These are phyloP conservation scores for Yamadazyma blattariae DNA, from an alignment of 1,139 yeast genomes.

Conservation along the genomic window DNA sequence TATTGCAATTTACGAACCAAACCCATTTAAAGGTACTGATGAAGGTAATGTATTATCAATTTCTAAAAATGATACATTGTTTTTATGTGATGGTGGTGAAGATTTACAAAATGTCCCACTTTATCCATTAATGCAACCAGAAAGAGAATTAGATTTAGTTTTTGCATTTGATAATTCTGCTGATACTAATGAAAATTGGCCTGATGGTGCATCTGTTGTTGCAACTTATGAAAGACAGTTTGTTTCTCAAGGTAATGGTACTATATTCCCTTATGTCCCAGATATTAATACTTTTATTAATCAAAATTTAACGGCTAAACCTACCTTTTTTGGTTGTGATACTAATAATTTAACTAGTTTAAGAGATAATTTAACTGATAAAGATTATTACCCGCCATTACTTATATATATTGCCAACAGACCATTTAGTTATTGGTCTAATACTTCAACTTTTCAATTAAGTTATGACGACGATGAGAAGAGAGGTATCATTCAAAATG, in stretches of 20 bases:
- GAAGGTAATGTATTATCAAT: slow-evolving; percentile 31
- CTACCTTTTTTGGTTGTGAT: slow-evolving; percentile 87
- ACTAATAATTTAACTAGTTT: slow-evolving; percentile 60
- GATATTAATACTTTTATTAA: slow-evolving; percentile 61
- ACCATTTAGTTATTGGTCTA: slow-evolving; percentile 64
- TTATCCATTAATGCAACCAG: slow-evolving; percentile 37
- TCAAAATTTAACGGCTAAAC: slow-evolving; percentile 58
- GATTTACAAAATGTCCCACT: slow-evolving; percentile 42
- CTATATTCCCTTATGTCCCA: slow-evolving; percentile 87
- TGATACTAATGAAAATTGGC: slow-evolving; percentile 42
- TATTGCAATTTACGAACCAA: slow-evolving; percentile 48
- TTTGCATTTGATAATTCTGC: slow-evolving; percentile 50
- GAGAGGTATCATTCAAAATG: slow-evolving; percentile 65
- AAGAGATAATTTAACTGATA: slow-evolving; percentile 18
- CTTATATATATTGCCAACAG: slow-evolving; percentile 78
- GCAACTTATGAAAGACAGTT: slow-evolving; percentile 70
- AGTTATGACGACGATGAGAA: slow-evolving; percentile 59
- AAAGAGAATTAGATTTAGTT: slow-evolving; percentile 39
- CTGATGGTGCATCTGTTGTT: slow-evolving; percentile 37
- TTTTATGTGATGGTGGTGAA: slow-evolving; percentile 44
- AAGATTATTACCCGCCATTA: slow-evolving; percentile 58
- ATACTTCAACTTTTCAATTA: slow-evolving; percentile 71
- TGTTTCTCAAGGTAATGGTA: slow-evolving; percentile 55
- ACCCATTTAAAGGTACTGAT: slow-evolving; percentile 51
- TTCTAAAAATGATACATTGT: slow-evolving; percentile 33